Conservation (phyloP, 352 stramenopile genomes). For the Phytophthora podocarpi region DNA sequence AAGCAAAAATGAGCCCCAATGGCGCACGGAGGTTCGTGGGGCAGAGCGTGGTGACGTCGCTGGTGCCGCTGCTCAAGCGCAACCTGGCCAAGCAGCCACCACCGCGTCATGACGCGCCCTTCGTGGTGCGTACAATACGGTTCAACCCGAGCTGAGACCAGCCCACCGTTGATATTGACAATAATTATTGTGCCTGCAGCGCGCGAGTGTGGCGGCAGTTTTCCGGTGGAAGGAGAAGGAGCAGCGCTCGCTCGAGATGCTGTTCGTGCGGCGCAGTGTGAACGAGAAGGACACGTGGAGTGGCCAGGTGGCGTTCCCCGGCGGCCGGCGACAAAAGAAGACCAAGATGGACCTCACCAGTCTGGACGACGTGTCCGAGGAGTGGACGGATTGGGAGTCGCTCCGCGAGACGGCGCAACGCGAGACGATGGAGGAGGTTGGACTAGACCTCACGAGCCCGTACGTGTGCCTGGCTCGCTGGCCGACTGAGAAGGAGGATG, state of each 20-base stretch:
- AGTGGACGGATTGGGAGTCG: slow-evolving; percentile 67
- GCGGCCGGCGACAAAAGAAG: slow-evolving; percentile 73
- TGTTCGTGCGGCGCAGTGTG: slow-evolving; percentile 77
- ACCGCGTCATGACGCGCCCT: slow-evolving; percentile 29
- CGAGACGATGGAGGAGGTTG: slow-evolving; percentile 86
- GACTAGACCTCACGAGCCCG: slow-evolving; percentile 63
- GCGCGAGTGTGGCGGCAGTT: slow-evolving; percentile 76
- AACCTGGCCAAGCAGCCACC: slow-evolving; percentile 48
- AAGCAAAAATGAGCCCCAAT: slow-evolving; percentile 21
- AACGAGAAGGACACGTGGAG: slow-evolving; percentile 85
- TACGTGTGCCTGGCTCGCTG: slow-evolving; percentile 46
- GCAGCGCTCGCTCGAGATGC: slow-evolving; percentile 65
- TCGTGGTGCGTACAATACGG: slow-evolving; percentile 36
- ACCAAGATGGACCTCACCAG: slow-evolving; percentile 35
- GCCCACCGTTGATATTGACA: not conserved
- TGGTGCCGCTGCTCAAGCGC: slow-evolving; percentile 63
- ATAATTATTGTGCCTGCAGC: slow-evolving; percentile 26
- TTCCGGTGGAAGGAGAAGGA: slow-evolving; percentile 82
- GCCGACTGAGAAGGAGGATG: not conserved
- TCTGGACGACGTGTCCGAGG: slow-evolving; percentile 31
- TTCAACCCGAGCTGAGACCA: slow-evolving; percentile 2
- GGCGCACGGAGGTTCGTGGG: slow-evolving; percentile 42
- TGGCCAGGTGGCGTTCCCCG: slow-evolving; percentile 82
- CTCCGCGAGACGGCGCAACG: slow-evolving; percentile 71
- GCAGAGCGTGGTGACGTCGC: slow-evolving; percentile 43